Conservation (phyloP, 148 eudicot species). For the Nyssa sinensis region DNA sequence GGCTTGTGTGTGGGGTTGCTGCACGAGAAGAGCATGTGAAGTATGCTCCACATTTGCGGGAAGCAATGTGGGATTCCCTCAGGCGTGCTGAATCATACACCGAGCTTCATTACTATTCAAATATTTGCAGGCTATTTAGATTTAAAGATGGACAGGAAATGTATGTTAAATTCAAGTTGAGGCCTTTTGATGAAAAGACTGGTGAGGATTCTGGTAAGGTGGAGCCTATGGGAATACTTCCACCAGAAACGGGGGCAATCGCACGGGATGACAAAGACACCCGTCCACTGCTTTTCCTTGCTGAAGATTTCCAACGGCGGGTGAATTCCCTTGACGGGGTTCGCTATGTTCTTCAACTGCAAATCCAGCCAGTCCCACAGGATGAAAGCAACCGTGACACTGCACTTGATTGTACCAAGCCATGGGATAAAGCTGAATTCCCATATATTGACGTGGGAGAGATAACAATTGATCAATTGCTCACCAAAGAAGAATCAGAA, state of each 20-base stretch:
- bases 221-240: neutral
- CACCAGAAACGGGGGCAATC: neutral
- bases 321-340: neutral
- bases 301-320: neutral
- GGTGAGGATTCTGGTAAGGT: neutral
- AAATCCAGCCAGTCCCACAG: neutral
- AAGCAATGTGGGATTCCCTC: neutral
- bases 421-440: neutral
- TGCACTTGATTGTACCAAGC: neutral
- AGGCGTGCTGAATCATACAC: neutral
- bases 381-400: neutral
- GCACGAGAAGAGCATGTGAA: neutral
- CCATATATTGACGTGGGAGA: neutral
- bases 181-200: neutral
- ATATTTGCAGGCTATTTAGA: neutral
- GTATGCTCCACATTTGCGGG: neutral
- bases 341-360: neutral
- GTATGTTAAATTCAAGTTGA: constrained; percentile 1
- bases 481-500: neutral
- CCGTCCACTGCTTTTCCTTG: neutral
- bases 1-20: neutral
- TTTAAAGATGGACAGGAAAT: neutral
- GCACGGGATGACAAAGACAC: neutral
- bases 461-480: neutral
- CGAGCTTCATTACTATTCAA: neutral